These are phyloP conservation scores for Lyophyllum semitale DNA, from an alignment of 768 basidiomycete species.

Conservation along the genomic window DNA sequence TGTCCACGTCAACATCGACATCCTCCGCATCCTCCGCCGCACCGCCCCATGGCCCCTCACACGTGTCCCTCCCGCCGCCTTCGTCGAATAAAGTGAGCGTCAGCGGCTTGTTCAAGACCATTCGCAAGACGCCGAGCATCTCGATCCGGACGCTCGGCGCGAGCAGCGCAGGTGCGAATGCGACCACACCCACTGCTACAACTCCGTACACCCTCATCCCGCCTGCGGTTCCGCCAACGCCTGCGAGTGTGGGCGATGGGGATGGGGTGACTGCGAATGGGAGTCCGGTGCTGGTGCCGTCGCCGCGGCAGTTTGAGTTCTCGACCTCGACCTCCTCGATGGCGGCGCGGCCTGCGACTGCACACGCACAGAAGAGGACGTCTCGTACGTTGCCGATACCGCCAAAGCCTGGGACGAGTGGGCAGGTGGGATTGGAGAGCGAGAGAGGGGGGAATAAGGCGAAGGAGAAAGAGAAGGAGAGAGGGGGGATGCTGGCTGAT, in stretches of 20 bases:
- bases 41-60: neutral
- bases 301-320: neutral
- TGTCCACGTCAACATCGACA: constrained; percentile 21
- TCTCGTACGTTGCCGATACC: constrained; percentile 1
- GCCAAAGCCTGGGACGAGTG: constrained; percentile 12
- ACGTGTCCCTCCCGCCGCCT: neutral
- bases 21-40: constrained; percentile 14
- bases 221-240: too few species aligned
- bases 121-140: constrained; percentile 11
- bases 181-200: neutral
- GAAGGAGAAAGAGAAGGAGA: constrained; percentile 9
- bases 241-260: too few species aligned
- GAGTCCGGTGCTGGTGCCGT: neutral
- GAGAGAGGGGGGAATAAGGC: too few species aligned
- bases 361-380: neutral
- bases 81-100: constrained; percentile 14
- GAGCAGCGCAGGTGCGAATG: neutral
- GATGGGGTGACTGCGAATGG: neutral
- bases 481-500: constrained; percentile 2
- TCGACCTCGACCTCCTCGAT: neutral
- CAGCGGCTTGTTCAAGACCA: constrained; percentile 23
- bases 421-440: constrained; percentile 2
- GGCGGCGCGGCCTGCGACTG: constrained; percentile 3
- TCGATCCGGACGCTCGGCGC: constrained; percentile 11
- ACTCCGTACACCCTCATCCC: too few species aligned